A percentile compares a stretch with the other conserved stretches of the same genome.
phyloP scores from a whole-genome alignment of 495 filamentous ascomycete genomes.

The Penicilliopsis zonata region DNA sequence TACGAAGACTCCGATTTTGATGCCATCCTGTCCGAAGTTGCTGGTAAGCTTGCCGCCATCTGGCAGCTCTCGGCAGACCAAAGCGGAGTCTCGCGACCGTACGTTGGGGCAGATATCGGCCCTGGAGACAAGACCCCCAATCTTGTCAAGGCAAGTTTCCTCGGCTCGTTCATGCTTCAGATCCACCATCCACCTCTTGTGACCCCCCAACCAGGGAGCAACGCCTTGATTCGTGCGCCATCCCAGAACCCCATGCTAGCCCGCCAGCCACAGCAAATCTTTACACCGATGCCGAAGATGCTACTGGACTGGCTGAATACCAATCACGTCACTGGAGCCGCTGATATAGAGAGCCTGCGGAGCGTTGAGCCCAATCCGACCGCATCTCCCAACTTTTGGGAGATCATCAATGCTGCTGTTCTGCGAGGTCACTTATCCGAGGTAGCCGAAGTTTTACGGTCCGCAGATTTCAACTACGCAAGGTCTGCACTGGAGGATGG shows the following conservation, averaged over 20 bases:
- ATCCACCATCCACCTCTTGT: conserved; percentile 55
- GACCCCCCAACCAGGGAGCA: conserved; percentile 16
- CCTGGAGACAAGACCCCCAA: conserved; percentile 44
- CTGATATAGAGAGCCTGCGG: conserved; percentile 47
- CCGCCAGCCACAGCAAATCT: conserved; percentile 22
- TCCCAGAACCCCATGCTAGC: conserved; percentile 20
- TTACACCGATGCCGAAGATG: conserved; percentile 52
- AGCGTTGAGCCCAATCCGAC: conserved; percentile 56
- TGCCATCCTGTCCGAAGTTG: conserved; percentile 39
- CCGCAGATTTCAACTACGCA: conserved; percentile 65
- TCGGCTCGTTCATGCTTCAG: conserved; percentile 57
- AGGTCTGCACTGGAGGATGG: conserved; percentile 44
- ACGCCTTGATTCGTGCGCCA: conserved; percentile 10
- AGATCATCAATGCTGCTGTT: conserved; percentile 51
- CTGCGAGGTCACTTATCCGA: conserved; percentile 59
- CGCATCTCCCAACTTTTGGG: conserved; percentile 67
- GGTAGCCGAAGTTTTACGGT: conserved; percentile 49
- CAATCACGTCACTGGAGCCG: conserved; percentile 49
- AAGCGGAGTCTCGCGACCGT: conserved; percentile 31
- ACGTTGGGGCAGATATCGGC: conserved; percentile 43
- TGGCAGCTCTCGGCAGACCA: conserved; percentile 45
- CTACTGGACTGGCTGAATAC: conserved; percentile 69
- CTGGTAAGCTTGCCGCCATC: conserved; percentile 39
- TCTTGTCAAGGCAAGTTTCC: conserved; percentile 60
- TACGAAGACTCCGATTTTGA: conserved; percentile 43